These are phyloP conservation scores for Phycomyces blakesleeanus DNA, from an alignment of 192 early-diverging fungal species.

Conservation along the genomic window DNA sequence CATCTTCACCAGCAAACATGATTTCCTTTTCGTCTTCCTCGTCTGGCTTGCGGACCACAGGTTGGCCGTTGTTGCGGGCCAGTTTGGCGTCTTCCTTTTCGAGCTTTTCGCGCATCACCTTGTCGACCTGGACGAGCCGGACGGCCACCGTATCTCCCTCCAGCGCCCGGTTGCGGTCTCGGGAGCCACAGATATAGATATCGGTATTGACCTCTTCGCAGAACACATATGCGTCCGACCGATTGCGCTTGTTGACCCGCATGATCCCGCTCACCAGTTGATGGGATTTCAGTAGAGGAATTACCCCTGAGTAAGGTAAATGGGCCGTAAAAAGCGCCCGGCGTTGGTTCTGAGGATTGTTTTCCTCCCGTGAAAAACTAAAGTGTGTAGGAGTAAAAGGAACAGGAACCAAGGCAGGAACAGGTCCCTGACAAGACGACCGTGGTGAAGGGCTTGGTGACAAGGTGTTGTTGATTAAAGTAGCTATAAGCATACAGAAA, in stretches of 20 bases:
- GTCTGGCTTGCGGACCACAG: slow-evolving; percentile 42
- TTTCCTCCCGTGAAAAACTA: slow-evolving; percentile 30
- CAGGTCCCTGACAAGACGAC: neutral
- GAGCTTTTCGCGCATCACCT: slow-evolving; percentile 46
- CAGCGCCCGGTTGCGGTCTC: slow-evolving; percentile 70
- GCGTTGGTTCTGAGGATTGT: slow-evolving; percentile 34
- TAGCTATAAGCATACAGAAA: too few relatives aligned
- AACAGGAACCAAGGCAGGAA: neutral
- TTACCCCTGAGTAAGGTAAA: slow-evolving; percentile 48
- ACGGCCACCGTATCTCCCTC: slow-evolving; percentile 78
- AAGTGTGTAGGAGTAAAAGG: slow-evolving; percentile 34
- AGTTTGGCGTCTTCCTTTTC: slow-evolving; percentile 48
- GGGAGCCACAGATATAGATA: slow-evolving; percentile 68
- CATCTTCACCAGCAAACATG: slow-evolving; percentile 33
- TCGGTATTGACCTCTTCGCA: slow-evolving; percentile 65
- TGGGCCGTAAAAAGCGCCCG: slow-evolving; percentile 51
- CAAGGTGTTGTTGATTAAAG: too few relatives aligned
- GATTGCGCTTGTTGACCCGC: slow-evolving; percentile 78
- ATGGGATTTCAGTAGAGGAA: slow-evolving; percentile 42
- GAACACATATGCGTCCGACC: slow-evolving; percentile 84
- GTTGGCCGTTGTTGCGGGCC: slow-evolving; percentile 40
- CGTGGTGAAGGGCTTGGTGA: neutral
- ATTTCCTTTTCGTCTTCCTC: slow-evolving; percentile 48
- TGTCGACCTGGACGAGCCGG: slow-evolving; percentile 56
- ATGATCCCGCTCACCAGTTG: slow-evolving; percentile 71